phyloP scores from a whole-genome alignment of 2,329 filamentous ascomycete species.

The Fusarium miscanthi region DNA sequence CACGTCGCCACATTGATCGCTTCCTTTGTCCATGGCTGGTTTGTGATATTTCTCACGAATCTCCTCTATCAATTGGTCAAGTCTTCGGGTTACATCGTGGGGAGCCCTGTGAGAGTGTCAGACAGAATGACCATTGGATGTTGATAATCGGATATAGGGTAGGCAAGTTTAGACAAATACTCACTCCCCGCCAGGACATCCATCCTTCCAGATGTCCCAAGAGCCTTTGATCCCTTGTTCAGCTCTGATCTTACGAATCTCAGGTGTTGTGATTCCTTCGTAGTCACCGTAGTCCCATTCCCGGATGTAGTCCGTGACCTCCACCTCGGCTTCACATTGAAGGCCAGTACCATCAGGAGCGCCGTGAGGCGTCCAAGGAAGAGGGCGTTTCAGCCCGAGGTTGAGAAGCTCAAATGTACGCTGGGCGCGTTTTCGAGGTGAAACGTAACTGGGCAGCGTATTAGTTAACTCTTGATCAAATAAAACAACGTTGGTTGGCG shows the following conservation, averaged over 20 bases:
- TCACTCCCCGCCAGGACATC: constrained; percentile 86
- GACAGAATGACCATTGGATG: neutral
- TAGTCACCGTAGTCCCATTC: constrained; percentile 93
- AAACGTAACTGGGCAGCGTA: constrained; percentile 73
- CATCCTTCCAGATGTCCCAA: constrained; percentile 93
- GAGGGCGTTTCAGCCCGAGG: constrained; percentile 72
- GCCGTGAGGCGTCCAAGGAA: constrained; percentile 75
- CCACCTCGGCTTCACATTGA: constrained; percentile 68
- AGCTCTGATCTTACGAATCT: constrained; percentile 71
- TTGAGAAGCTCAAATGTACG: constrained; percentile 90
- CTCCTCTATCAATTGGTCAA: constrained; percentile 81
- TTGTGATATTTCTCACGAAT: constrained; percentile 75
- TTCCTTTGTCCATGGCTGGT: constrained; percentile 67
- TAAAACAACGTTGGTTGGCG: neutral
- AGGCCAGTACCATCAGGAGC: constrained; percentile 51
- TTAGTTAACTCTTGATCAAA: neutral
- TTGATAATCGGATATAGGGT: neutral
- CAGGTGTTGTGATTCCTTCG: constrained; percentile 79
- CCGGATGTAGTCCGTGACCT: constrained; percentile 77
- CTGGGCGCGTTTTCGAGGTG: constrained; percentile 85
- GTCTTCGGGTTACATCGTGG: constrained; percentile 74
- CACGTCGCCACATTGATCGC: constrained; percentile 53
- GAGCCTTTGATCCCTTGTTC: constrained; percentile 65
- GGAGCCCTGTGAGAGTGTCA: constrained; percentile 67
- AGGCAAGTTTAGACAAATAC: constrained; percentile 46